Conservation (phyloP, 441 rosid species). For the Dalechampia spathulata region DNA sequence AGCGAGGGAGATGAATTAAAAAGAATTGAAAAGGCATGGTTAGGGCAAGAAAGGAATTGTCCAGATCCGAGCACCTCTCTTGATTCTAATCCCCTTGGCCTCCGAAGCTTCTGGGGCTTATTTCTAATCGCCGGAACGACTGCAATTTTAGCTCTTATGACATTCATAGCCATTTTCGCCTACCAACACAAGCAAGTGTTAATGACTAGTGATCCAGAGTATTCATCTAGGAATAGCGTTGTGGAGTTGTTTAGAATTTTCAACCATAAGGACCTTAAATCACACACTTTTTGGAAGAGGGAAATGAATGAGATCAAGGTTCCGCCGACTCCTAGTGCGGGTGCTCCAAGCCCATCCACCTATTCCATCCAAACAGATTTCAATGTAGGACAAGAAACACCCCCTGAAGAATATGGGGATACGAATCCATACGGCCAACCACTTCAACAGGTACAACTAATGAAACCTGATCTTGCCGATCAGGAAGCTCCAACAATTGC, state of each 20-base stretch:
- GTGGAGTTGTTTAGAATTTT: too few relatives aligned
- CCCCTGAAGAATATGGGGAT: slow-evolving; percentile 6
- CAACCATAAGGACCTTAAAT: slow-evolving; percentile 28
- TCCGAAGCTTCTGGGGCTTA: slow-evolving; percentile 51
- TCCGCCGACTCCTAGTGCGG: too few relatives aligned
- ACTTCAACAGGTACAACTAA: too few relatives aligned
- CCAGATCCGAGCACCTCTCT: slow-evolving; percentile 20
- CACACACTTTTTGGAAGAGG: slow-evolving; percentile 20
- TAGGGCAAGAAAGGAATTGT: slow-evolving; percentile 26
- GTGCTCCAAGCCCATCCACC: slow-evolving; percentile 17
- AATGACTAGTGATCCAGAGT: too few relatives aligned
- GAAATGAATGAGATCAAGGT: background rate
- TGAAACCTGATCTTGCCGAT: too few relatives aligned
- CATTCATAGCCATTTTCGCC: slow-evolving; percentile 25
- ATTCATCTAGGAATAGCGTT: too few relatives aligned
- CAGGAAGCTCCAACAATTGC: too few relatives aligned
- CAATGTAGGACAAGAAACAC: slow-evolving; percentile 9
- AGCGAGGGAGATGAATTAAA: slow-evolving; percentile 39
- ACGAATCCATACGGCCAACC: slow-evolving; percentile 5
- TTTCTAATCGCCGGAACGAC: slow-evolving; percentile 38
- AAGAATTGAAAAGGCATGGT: slow-evolving; percentile 34
- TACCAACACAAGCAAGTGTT: slow-evolving; percentile 13
- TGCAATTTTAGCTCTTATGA: slow-evolving; percentile 30
- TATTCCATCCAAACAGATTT: slow-evolving; percentile 21
- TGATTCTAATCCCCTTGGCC: slow-evolving; percentile 38